phyloP scores from a whole-genome alignment of 768 basidiomycete species.

The Hygrocybe punicea region DNA sequence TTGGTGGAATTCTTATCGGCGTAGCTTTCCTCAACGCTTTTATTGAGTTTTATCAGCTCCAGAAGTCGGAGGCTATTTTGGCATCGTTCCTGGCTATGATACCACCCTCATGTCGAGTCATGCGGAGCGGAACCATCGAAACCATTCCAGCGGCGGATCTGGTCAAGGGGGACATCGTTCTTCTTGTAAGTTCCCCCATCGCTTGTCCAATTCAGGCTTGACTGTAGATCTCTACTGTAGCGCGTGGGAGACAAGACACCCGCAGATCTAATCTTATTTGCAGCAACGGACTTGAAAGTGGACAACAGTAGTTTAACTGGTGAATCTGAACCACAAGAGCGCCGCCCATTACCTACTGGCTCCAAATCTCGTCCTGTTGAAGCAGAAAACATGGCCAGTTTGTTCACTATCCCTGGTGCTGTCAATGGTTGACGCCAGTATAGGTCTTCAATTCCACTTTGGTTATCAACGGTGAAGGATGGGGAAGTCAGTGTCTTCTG shows the following conservation, averaged over 20 bases:
- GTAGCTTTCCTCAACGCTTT: conserved; percentile 68
- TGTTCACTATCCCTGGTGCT: neutral
- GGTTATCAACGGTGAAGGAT: conserved; percentile 68
- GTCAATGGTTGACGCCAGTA: conserved; percentile 4
- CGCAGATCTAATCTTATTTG: conserved; percentile 60
- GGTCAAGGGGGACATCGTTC: conserved; percentile 65
- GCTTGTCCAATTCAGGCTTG: neutral
- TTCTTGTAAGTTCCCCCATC: conserved; percentile 43
- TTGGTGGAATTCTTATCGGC: conserved; percentile 63
- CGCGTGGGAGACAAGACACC: conserved; percentile 70
- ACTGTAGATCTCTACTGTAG: conserved; percentile 29
- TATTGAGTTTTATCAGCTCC: conserved; percentile 70
- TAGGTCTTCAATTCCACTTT: conserved; percentile 71
- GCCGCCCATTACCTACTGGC: conserved; percentile 47
- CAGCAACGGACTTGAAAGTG: conserved; percentile 60
- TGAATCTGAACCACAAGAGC: conserved; percentile 68
- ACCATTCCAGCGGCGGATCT: conserved; percentile 58
- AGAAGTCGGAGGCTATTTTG: conserved; percentile 70
- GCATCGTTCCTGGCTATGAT: conserved; percentile 74
- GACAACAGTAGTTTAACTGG: conserved; percentile 71
- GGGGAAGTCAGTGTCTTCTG: conserved; percentile 48
- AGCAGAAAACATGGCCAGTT: conserved; percentile 58
- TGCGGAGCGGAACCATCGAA: conserved; percentile 54
- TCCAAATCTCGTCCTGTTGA: conserved; percentile 50
- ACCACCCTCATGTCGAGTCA: conserved; percentile 61